Conservation (phyloP, 495 filamentous ascomycete species). For the Glutinoglossum americanum region DNA sequence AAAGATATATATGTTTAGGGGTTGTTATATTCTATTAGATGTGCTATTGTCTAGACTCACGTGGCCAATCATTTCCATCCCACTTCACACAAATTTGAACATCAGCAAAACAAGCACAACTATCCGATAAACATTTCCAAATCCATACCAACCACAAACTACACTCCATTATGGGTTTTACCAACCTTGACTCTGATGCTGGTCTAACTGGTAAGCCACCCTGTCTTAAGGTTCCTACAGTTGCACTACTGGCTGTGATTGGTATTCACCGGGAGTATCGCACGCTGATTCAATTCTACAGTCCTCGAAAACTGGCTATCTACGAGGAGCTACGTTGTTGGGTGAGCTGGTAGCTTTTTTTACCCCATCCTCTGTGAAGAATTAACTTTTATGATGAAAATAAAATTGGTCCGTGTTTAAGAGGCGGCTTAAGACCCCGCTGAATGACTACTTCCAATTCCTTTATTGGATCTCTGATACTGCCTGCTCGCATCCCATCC, state of each 20-base stretch:
- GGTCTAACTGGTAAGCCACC: slow-evolving; percentile 55
- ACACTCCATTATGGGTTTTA: slow-evolving; percentile 70
- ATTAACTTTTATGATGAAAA: slow-evolving; percentile 48
- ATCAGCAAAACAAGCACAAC: not conserved
- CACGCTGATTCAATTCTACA: slow-evolving; percentile 24
- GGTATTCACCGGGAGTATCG: slow-evolving; percentile 5
- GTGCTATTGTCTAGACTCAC: not conserved
- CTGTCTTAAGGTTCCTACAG: slow-evolving; percentile 3
- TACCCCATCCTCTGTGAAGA: slow-evolving; percentile 1
- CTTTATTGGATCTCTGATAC: not conserved
- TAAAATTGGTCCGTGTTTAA: slow-evolving; percentile 93
- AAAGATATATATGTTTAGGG: no score
- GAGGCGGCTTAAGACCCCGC: slow-evolving; percentile 96
- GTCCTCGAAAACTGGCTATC: slow-evolving; percentile 83
- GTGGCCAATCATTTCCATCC: not conserved
- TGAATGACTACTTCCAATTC: slow-evolving; percentile 40
- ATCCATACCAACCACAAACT: slow-evolving; percentile 3
- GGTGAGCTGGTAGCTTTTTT: slow-evolving; percentile 33
- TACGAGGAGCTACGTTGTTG: slow-evolving; percentile 81
- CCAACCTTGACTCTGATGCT: slow-evolving; percentile 71
- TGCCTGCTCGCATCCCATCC: not conserved
- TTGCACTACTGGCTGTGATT: not conserved
- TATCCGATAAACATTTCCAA: slow-evolving; percentile 8
- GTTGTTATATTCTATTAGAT: no score
- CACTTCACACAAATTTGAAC: not conserved